These are phyloP conservation scores for Vanrija pseudolonga DNA, from an alignment of 1,284 basidiomycete genomes.

Conservation along the genomic window DNA sequence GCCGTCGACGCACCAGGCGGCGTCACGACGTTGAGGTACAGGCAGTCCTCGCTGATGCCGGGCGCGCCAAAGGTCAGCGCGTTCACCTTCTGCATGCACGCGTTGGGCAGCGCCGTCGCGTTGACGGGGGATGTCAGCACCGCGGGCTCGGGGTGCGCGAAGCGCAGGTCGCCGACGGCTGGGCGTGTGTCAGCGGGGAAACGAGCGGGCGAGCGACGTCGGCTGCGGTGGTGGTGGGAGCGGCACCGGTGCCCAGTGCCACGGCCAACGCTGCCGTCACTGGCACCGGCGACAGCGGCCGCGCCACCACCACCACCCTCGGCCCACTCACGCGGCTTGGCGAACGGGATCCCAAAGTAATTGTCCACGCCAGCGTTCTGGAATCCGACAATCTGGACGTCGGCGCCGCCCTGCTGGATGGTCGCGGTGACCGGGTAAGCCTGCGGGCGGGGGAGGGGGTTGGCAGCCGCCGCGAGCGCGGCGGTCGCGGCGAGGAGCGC, in stretches of 20 bases:
- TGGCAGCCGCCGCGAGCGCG: too few species aligned
- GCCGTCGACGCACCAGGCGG: constrained; percentile 20
- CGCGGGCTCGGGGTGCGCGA: constrained; percentile 38
- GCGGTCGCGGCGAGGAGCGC: too few species aligned
- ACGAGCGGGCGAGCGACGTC: too few species aligned
- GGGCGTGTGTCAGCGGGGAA: too few species aligned
- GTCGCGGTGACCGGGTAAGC: neutral
- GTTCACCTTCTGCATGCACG: constrained; percentile 30
- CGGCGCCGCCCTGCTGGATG: neutral
- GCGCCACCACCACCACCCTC: too few species aligned
- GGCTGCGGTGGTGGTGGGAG: too few species aligned
- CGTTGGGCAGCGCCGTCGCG: constrained; percentile 25
- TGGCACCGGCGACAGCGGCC: too few species aligned
- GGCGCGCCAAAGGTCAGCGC: constrained; percentile 17
- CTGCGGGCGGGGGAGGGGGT: too few species aligned
- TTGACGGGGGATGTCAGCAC: constrained; percentile 27
- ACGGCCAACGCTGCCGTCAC: too few species aligned
- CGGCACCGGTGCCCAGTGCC: too few species aligned
- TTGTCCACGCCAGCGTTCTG: neutral
- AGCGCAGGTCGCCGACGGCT: constrained; percentile 33
- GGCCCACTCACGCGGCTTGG: constrained; percentile 6
- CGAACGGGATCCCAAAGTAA: constrained; percentile 11
- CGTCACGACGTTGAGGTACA: constrained; percentile 47
- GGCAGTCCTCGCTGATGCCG: constrained; percentile 46
- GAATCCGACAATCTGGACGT: neutral